Base-by-base conservation (phyloP, 2,329 filamentous ascomycete species). In the Fusarium coicis region DNA sequence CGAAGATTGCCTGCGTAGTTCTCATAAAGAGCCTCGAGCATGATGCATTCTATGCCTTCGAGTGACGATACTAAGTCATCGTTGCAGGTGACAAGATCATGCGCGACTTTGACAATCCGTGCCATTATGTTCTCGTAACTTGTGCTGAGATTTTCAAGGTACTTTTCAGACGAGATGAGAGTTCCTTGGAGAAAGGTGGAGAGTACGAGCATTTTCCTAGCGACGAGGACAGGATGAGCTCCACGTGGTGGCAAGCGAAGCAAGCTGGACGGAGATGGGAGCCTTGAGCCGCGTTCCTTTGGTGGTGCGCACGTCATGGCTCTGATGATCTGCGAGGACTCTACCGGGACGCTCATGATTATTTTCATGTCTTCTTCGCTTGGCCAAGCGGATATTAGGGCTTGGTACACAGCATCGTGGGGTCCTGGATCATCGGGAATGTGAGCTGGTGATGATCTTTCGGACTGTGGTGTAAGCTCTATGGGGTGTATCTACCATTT, bases 21-120 rank as follows among this genome's bases (percentile, higher is more conserved):
- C 11, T 85, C 79, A 70, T 84, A 86, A 28, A 87, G 79, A 18
- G 80, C 81, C 68, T 88, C 84, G 0, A 88, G 79, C 70, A 88
- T 80, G n/a, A 89, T 70, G 57, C 85, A 87, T 65, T 88, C 85
- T 10, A 89, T 74, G 1, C 86, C 85, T 58, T 88, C 86, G 3
- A 87, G 43, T 0, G 83, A 84, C 30, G 77, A 79, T 0, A 85
- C 73, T 1, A 89, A 75, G 5, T 84, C 83, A 56, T 88, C 84
- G 32, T 88, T 83, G 19, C 80, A 81, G 0, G 84, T 86, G 2
- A 90, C 83, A 12, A 81, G 70, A 10, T 74, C 77, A 18, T 74
- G 79, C 3, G 79, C 79, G 1, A 76, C 76, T 19, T 81, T 77
- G 5, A 82, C 76, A 1, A 79, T 47, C 0, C 75, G 74, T 9